Percentiles rank a stretch among this genome's conserved stretches.
Evolutionary conservation across 2,329 filamentous ascomycete genomes (phyloP).

Genomic region (Colletotrichum limetticola): DNA sequence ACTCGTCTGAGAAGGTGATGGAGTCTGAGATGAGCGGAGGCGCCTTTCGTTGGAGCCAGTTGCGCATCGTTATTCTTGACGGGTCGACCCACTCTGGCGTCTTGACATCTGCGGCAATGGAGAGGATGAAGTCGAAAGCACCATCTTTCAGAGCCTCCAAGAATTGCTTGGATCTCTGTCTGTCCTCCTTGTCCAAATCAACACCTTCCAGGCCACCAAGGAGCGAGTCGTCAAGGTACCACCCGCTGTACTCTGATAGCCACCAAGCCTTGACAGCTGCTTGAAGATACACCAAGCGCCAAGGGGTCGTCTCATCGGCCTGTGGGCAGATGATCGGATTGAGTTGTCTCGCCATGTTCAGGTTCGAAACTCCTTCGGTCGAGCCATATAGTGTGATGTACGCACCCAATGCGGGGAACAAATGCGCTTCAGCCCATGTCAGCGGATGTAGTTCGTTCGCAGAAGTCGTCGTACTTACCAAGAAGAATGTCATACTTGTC

Average conservation of each 20-base stretch:
- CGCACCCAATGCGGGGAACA: slow-evolving; percentile 81
- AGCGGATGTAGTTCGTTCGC: neutral
- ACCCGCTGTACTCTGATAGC: slow-evolving; percentile 92
- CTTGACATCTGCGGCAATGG: slow-evolving; percentile 83
- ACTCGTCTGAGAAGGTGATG: slow-evolving; percentile 75
- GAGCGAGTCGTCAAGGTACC: slow-evolving; percentile 78
- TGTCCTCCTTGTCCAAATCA: slow-evolving; percentile 76
- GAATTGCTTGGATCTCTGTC: slow-evolving; percentile 78
- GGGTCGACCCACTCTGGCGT: slow-evolving; percentile 89
- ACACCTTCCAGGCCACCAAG: slow-evolving; percentile 54
- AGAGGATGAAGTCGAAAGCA: slow-evolving; percentile 90
- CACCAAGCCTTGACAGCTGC: slow-evolving; percentile 85
- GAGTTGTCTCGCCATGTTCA: slow-evolving; percentile 76
- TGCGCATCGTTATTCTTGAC: slow-evolving; percentile 82
- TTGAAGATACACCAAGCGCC: slow-evolving; percentile 80
- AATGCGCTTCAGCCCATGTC: slow-evolving; percentile 69
- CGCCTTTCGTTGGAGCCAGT: slow-evolving; percentile 85
- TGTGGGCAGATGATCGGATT: slow-evolving; percentile 75
- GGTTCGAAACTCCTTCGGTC: slow-evolving; percentile 74
- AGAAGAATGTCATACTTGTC: slow-evolving; percentile 80
- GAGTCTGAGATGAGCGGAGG: slow-evolving; percentile 75
- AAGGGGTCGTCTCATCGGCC: slow-evolving; percentile 71
- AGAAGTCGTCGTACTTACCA: slow-evolving; percentile 47
- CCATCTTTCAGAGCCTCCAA: slow-evolving; percentile 85
- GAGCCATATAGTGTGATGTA: slow-evolving; percentile 84